Conservation (phyloP, 2,329 filamentous ascomycete genomes). For the Diaporthe ilicicola region DNA sequence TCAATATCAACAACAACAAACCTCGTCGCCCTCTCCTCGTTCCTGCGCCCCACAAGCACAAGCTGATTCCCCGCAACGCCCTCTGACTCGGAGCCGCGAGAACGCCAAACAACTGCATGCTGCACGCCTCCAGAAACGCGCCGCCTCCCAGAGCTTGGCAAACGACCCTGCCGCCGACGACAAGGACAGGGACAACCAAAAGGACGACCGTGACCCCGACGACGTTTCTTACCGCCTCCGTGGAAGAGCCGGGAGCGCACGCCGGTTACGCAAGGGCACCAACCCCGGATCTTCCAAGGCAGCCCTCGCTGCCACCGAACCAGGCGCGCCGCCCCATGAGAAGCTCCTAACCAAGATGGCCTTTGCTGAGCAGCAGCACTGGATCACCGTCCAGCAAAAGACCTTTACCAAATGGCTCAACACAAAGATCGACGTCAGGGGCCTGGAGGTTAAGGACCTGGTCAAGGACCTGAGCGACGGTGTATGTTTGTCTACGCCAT, state of each 20-base stretch:
- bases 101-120: conserved; percentile 61
- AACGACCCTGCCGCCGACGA: conserved; percentile 44
- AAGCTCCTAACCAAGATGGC: conserved; percentile 67
- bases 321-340: conserved; percentile 52
- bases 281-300: conserved; percentile 42
- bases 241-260: conserved; percentile 25
- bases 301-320: conserved; percentile 48
- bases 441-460: conserved; percentile 85
- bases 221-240: conserved; percentile 15
- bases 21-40: neutral
- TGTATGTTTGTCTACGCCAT: conserved; percentile 62
- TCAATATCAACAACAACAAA: conserved; percentile 19
- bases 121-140: conserved; percentile 50
- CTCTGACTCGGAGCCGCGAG: conserved; percentile 48
- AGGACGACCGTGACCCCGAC: conserved; percentile 36
- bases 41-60: conserved; percentile 25
- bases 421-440: conserved; percentile 84
- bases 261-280: conserved; percentile 41
- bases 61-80: conserved; percentile 30
- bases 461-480: conserved; percentile 92
- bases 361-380: conserved; percentile 70
- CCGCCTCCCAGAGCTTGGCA: conserved; percentile 42
- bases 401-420: conserved; percentile 99
- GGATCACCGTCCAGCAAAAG: conserved; percentile 91
- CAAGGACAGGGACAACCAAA: conserved; percentile 39